Evolutionary conservation across 768 basidiomycete species (phyloP).

Genomic region (Pisolithus microcarpus): DNA sequence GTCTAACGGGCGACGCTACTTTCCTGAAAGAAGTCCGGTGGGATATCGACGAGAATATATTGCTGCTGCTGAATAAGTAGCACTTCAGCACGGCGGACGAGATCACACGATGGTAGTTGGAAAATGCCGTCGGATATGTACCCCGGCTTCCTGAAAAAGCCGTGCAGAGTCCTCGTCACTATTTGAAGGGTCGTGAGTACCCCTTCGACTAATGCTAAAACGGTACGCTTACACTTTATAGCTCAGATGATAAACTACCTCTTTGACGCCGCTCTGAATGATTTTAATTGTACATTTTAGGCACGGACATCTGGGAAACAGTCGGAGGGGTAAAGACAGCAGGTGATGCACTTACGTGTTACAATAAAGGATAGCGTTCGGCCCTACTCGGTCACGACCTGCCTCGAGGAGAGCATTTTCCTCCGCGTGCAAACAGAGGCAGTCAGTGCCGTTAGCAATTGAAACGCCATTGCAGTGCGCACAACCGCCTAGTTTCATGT

Average conservation of each 20-base stretch:
- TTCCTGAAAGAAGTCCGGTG: constrained; percentile 55
- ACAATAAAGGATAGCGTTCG: constrained; percentile 85
- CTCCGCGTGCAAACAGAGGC: constrained; percentile 94
- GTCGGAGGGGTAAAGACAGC: not conserved
- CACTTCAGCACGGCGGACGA: constrained; percentile 1
- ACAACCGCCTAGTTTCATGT: constrained; percentile 77
- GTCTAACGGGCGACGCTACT: constrained; percentile 32
- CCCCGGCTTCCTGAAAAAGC: constrained; percentile 74
- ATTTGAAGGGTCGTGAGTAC: constrained; percentile 3
- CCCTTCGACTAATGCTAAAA: not conserved
- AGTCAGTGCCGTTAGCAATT: constrained; percentile 53
- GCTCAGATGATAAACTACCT: constrained; percentile 89
- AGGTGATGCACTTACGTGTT: constrained; percentile 70
- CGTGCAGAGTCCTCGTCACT: constrained; percentile 79
- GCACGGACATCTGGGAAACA: constrained; percentile 77
- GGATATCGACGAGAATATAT: constrained; percentile 47
- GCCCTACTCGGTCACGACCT: constrained; percentile 82
- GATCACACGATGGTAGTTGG: constrained; percentile 30
- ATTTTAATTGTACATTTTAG: constrained; percentile 96
- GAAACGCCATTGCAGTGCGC: constrained; percentile 60
- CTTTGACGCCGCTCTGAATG: constrained; percentile 86
- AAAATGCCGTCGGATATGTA: constrained; percentile 68
- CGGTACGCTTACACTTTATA: constrained; percentile 79
- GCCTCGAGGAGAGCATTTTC: constrained; percentile 96
- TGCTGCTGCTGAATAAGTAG: constrained; percentile 26